These are phyloP conservation scores for Hepatocystis sp. DNA, from an alignment of 169 alveolate species.

Conservation along the genomic window DNA sequence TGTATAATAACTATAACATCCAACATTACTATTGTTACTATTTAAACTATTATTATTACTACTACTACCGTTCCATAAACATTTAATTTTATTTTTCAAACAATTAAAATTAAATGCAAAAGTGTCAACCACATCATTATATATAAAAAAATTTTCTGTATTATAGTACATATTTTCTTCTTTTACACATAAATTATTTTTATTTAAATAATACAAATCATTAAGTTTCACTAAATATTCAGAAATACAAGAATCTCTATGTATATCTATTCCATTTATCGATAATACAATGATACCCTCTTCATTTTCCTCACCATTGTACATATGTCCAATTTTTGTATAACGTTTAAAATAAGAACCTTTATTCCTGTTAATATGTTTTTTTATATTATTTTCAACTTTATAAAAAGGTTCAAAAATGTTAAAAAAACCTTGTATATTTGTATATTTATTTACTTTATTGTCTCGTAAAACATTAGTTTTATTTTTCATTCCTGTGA, in stretches of 20 bases:
- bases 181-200: constrained; percentile 21
- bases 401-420: constrained; percentile 65
- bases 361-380: constrained; percentile 36
- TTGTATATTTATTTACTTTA: constrained; percentile 30
- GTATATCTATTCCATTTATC: constrained; percentile 68
- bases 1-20: neutral
- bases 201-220: constrained; percentile 62
- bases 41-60: constrained; percentile 4
- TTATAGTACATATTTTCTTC: constrained; percentile 61
- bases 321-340: too few species aligned
- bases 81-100: constrained; percentile 26
- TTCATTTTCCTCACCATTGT: too few species aligned
- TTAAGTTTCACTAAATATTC: constrained; percentile 49
- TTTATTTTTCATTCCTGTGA: too few species aligned
- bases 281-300: constrained; percentile 49
- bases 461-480: too few species aligned
- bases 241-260: constrained; percentile 56
- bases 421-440: constrained; percentile 52
- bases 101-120: constrained; percentile 4
- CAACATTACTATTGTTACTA: neutral
- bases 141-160: constrained; percentile 53
- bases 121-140: constrained; percentile 68
- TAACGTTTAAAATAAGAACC: constrained; percentile 19
- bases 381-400: constrained; percentile 25
- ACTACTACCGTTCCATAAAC: constrained; percentile 30